These are phyloP conservation scores for Oldenlandia corymbosa DNA, from an alignment of 257 asterid genomes.

Conservation along the genomic window DNA sequence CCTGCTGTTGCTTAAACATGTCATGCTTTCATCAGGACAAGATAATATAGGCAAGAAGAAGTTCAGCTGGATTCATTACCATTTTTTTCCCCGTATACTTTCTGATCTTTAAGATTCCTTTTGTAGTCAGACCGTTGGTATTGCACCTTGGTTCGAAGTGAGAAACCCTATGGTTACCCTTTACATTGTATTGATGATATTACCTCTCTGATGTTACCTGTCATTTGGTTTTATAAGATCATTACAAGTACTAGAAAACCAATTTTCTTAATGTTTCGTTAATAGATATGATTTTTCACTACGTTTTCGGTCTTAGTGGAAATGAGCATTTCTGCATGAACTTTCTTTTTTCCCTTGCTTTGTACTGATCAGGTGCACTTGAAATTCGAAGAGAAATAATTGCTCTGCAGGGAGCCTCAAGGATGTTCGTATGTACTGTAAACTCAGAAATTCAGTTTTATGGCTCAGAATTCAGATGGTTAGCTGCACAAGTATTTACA, in stretches of 20 bases:
- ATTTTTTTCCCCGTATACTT: constrained; percentile 29
- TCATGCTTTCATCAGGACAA: constrained; percentile 16
- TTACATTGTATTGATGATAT: constrained; percentile 34
- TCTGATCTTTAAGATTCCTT: constrained; percentile 27
- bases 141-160: constrained; percentile 22
- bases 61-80: constrained; percentile 33
- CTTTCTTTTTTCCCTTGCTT: no score
- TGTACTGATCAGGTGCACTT: no score
- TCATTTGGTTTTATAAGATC: constrained; percentile 16
- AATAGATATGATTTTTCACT: not conserved
- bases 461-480: no score
- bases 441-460: no score
- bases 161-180: constrained; percentile 28
- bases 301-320: not conserved
- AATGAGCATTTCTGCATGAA: not conserved
- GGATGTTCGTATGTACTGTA: no score
- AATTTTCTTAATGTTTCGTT: not conserved
- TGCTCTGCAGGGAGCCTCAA: no score
- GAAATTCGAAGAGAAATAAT: no score
- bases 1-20: constrained; percentile 61
- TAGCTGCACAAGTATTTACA: no score
- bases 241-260: constrained; percentile 7
- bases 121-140: constrained; percentile 30
- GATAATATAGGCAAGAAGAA: constrained; percentile 24
- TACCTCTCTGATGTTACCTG: constrained; percentile 21